Evolutionary conservation across 2,329 filamentous ascomycete genomes (phyloP), one percentile per base, ranked within the genome.

Genomic region (Trichoderma sp.): DNA sequence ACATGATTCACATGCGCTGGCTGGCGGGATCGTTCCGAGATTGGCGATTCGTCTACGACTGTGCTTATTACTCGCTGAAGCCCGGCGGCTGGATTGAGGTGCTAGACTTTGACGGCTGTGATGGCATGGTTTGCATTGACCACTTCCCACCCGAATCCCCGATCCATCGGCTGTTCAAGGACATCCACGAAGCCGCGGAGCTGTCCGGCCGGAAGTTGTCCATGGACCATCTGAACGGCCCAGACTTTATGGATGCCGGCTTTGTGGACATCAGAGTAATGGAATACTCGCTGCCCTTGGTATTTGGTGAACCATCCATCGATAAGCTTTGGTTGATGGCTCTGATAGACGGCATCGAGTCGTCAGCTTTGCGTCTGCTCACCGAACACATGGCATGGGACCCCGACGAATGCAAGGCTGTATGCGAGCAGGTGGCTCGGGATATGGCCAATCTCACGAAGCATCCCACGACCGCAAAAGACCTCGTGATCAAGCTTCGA

Each of bases 21-120:
- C 80, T 88, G 79, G 76, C 82, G 19, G 85, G 84, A 10, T 80
- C 84, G 10, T 86, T 88, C 71, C 73, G 75, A 0, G 81, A 87
- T 72, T 88, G 85, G 85, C 71, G 74, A 41, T 80, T 79, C 66
- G 79, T 87, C 28, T 87, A 86, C 71, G 72, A 77, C 67, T 82
- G 84, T 68, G 80, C 81, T 2, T 83, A 80, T 70, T 75, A 78
- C 44, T 85, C 83, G 65, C 74, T 86, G 44, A 83, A 82, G 65
- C 84, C 84, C 0, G 84, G 84, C 48, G 84, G 83, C 15, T 86
- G 82, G 81, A 79, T 87, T 48, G 84, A 87, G 72, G 72, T 86
- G 7, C 72, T 83, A 51, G 84, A 86, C 68, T 83, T 83, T 69
- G 82, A 84, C 67, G 79, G 81, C 60, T 73, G 76, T n/a, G 78